Percentiles rank a stretch among this genome's conserved stretches.
These are phyloP conservation scores for Themeda triandra DNA, from an alignment of 176 grass and related monocot species.

Conservation along the genomic window DNA sequence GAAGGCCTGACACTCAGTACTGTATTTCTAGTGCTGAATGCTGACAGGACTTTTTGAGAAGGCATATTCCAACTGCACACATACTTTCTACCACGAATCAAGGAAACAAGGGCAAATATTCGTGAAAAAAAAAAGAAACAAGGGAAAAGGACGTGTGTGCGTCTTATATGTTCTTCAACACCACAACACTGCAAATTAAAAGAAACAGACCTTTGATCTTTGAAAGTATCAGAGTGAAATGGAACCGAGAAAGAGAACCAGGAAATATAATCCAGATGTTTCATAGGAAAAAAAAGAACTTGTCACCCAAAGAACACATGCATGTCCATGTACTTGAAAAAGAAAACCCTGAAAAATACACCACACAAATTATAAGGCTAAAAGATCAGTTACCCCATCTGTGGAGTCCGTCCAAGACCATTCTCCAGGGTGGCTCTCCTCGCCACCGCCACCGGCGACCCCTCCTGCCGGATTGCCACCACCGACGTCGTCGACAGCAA, in stretches of 20 bases:
- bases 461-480: not conserved
- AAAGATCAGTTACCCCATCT: slow-evolving; percentile 48
- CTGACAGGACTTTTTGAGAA: not conserved
- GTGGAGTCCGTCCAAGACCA: slow-evolving; percentile 46
- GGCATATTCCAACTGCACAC: not conserved
- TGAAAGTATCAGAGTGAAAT: not conserved
- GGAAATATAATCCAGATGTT: not conserved
- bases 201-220: not conserved
- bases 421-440: slow-evolving; percentile 25
- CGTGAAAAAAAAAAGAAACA: not conserved
- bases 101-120: not conserved
- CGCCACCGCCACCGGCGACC: not conserved
- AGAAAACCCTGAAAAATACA: not conserved
- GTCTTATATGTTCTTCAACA: not conserved
- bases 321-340: not conserved
- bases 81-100: not conserved
- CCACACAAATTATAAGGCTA: not conserved
- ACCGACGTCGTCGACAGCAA: not conserved
- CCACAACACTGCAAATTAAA: not conserved
- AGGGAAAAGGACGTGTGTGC: not conserved
- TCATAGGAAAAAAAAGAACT: not conserved
- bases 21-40: not conserved
- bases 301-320: not conserved
- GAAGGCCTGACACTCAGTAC: not conserved
- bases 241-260: not conserved